phyloP scores from a whole-genome alignment of 495 filamentous ascomycete genomes.

The Pyrenula aspistea region DNA sequence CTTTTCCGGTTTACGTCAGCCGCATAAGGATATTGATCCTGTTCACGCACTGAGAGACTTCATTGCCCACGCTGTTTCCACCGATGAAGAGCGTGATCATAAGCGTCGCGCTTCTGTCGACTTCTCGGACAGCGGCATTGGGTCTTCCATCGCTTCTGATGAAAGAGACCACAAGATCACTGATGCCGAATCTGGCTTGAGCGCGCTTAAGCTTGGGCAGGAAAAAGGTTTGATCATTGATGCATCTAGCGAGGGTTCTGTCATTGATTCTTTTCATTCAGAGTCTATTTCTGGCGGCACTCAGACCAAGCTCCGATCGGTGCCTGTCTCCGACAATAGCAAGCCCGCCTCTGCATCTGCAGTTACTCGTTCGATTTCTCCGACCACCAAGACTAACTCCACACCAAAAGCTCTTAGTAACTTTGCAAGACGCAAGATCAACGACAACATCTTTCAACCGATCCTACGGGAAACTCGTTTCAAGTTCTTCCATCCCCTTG shows the following conservation, averaged over 20 bases:
- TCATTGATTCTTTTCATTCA: conserved; percentile 5
- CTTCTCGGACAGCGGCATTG: conserved; percentile 31
- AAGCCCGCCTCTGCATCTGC: conserved; percentile 21
- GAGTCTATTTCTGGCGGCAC: background rate
- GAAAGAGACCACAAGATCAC: conserved; percentile 13
- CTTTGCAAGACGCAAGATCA: conserved; percentile 41
- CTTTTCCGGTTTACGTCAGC: conserved; percentile 17
- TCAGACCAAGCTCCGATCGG: background rate
- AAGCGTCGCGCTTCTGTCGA: conserved; percentile 1
- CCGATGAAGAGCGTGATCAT: conserved; percentile 12
- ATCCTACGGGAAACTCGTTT: conserved; percentile 42
- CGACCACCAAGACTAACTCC: conserved; percentile 12
- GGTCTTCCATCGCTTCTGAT: conserved; percentile 32
- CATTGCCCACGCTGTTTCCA: background rate
- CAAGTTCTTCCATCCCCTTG: conserved; percentile 67
- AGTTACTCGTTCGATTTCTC: conserved; percentile 29
- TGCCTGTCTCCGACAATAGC: background rate
- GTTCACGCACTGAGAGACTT: background rate
- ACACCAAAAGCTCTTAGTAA: conserved; percentile 32
- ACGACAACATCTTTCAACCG: conserved; percentile 43
- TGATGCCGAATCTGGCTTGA: conserved; percentile 8
- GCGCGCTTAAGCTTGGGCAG: conserved; percentile 14
- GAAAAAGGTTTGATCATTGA: conserved; percentile 13
- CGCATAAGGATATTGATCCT: conserved; percentile 4
- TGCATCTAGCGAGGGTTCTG: conserved; percentile 10